These are phyloP conservation scores for Aspergillus versicolor DNA, from an alignment of 2,329 filamentous ascomycete species.

Conservation along the genomic window DNA sequence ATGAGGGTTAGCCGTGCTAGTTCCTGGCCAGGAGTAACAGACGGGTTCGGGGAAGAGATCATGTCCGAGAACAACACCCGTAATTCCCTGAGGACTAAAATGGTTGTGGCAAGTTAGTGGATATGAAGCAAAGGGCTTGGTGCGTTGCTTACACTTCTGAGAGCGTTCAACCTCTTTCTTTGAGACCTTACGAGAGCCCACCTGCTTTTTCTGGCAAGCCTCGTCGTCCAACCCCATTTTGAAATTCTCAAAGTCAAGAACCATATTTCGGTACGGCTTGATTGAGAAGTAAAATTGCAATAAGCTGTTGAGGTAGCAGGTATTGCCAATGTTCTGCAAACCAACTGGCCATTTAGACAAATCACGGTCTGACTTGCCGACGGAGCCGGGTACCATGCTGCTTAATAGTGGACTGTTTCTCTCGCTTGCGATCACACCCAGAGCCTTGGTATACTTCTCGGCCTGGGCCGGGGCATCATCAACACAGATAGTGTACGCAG, in stretches of 20 bases:
- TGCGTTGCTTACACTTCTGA: conserved; percentile 66
- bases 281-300: conserved; percentile 94
- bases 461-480: conserved; percentile 47
- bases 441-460: conserved; percentile 48
- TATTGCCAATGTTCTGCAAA: conserved; percentile 91
- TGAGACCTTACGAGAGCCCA: conserved; percentile 71
- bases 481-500: conserved; percentile 48
- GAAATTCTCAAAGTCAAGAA: conserved; percentile 71
- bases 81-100: conserved; percentile 71
- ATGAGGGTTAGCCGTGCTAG: conserved; percentile 78
- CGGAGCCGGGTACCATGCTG: conserved; percentile 33
- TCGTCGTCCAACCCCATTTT: conserved; percentile 67
- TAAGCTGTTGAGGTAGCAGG: conserved; percentile 95
- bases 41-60: conserved; percentile 60
- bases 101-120: conserved; percentile 2
- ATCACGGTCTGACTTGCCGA: conserved; percentile 31
- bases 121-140: neutral
- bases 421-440: conserved; percentile 47
- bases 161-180: conserved; percentile 59
- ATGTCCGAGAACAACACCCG: conserved; percentile 69
- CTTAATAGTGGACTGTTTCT: conserved; percentile 40
- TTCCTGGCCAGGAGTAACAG: conserved; percentile 70
- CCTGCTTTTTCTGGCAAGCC: conserved; percentile 64
- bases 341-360: conserved; percentile 71
- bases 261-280: conserved; percentile 74